phyloP scores from a whole-genome alignment of 495 filamentous ascomycete genomes.

The Geoglossum glabrum region DNA sequence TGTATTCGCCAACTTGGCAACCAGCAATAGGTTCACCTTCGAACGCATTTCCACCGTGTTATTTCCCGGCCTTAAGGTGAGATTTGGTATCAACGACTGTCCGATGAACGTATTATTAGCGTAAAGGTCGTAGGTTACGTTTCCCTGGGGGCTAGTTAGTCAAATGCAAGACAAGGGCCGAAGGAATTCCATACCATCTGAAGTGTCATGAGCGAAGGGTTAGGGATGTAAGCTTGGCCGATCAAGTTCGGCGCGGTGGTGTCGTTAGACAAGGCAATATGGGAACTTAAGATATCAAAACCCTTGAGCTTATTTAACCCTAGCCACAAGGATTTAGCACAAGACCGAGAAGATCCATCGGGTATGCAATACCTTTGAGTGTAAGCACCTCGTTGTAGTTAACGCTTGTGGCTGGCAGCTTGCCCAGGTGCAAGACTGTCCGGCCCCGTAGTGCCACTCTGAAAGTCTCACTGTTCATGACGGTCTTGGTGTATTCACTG shows the following conservation, averaged over 20 bases:
- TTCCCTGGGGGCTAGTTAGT: conserved; percentile 30
- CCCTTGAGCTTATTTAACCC: conserved; percentile 40
- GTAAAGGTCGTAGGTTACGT: conserved; percentile 39
- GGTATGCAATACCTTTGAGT: conserved; percentile 31
- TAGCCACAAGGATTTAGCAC: conserved; percentile 9
- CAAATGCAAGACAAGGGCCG: neutral
- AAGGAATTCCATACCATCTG: conserved; percentile 27
- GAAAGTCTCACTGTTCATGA: conserved; percentile 35
- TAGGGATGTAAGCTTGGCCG: conserved; percentile 45
- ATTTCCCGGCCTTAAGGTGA: conserved; percentile 37
- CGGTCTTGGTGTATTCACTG: conserved; percentile 32
- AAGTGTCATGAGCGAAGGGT: conserved; percentile 44
- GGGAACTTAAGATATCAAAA: conserved; percentile 32
- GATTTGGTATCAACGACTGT: conserved; percentile 31
- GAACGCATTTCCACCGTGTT: conserved; percentile 37
- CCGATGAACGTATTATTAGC: conserved; percentile 32
- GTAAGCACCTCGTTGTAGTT: conserved; percentile 34
- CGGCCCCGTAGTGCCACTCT: conserved; percentile 36
- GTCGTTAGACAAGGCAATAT: conserved; percentile 23
- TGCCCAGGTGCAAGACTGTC: conserved; percentile 29
- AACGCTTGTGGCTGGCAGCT: conserved; percentile 27
- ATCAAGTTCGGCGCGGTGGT: conserved; percentile 38
- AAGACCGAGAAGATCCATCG: neutral
- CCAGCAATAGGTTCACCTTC: conserved; percentile 27
- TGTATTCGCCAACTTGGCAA: conserved; percentile 24